Percentiles rank a stretch among this genome's conserved stretches.
These are phyloP conservation scores for Peniophora sp. DNA, from an alignment of 1,284 basidiomycete species.

Conservation along the genomic window DNA sequence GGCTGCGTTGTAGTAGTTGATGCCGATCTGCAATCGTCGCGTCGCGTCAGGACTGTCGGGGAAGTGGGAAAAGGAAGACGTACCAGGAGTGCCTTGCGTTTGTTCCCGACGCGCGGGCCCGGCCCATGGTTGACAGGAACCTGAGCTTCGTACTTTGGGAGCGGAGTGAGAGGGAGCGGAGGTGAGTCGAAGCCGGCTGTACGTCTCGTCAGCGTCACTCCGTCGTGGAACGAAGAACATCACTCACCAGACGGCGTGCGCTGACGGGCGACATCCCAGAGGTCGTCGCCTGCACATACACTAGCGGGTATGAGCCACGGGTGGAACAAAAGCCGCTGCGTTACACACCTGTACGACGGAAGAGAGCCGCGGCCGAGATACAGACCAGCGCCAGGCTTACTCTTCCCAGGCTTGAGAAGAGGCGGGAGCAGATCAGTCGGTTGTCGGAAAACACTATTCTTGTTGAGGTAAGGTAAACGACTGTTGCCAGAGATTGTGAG, in stretches of 20 bases:
- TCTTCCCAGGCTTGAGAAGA: too few relatives aligned
- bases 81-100: slow-evolving; percentile 75
- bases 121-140: slow-evolving; percentile 34
- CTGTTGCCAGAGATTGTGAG: not conserved
- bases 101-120: slow-evolving; percentile 81
- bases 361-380: too few relatives aligned
- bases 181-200: slow-evolving; percentile 25
- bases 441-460: too few relatives aligned
- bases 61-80: slow-evolving; percentile 15
- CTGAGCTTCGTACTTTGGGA: slow-evolving; percentile 65
- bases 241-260: slow-evolving; percentile 23
- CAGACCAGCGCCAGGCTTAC: too few relatives aligned
- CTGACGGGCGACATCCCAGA: not conserved
- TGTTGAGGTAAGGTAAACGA: slow-evolving; percentile 8
- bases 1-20: slow-evolving; percentile 57
- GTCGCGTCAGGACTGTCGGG: not conserved
- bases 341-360: too few relatives aligned
- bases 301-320: too few relatives aligned
- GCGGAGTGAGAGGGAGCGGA: slow-evolving; percentile 50
- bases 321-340: too few relatives aligned
- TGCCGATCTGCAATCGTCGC: slow-evolving; percentile 51
- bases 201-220: too few relatives aligned
- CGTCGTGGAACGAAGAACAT: not conserved
- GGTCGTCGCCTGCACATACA: too few relatives aligned
- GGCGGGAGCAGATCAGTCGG: too few relatives aligned